Evolutionary conservation across 805 yeast species (phyloP), one percentile per base, ranked within the genome.

Genomic region (Ogataea glucozyma): DNA sequence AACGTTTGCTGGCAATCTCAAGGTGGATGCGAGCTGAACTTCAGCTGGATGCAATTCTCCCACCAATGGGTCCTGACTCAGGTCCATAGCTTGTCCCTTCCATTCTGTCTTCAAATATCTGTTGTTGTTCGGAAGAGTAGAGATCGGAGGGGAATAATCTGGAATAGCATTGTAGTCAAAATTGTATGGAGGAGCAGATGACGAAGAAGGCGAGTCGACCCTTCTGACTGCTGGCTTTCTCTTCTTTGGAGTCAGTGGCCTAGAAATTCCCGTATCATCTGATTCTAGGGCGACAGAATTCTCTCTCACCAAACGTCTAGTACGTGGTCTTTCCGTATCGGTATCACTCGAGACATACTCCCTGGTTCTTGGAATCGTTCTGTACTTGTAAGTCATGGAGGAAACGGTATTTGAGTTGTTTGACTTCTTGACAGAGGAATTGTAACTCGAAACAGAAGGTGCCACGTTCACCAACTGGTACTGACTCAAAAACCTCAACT

Each of bases 11-110:
- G 97, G 96, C 52, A 91, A 73, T 61, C 99, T 76, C 58, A 91
- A 73, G n/a, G 83, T 85, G 13, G 95, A 84, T 4, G 98, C 97
- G 48, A 91, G 72, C 31, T 76, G 73, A 12, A 85, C 75, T 66
- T 91, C 99, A 4, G 97, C 96, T 0, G 97, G 97, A 65, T 91
- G 97, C 51, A 93, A 73, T 54, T 82, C 75, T 35, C 68, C 67
- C 38, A 76, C 65, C 52, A 87, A 75, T 16, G 96, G 95, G 65
- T 93, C 98, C 23, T 65, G 57, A 13, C 83, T 72, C 43, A 91
- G 74, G 63, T 87, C 95, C 97, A 91, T 89, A 26, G 97, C 95
- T 56, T 89, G 95, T 9, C 98, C 99, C 69, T 90, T 91, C 99
- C 99, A 91, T 64, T 91, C 98, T 26, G 95, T 86, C 60, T 84